These are phyloP conservation scores for Colletotrichum sp. DNA, from an alignment of 2,329 filamentous ascomycete genomes.

Conservation along the genomic window DNA sequence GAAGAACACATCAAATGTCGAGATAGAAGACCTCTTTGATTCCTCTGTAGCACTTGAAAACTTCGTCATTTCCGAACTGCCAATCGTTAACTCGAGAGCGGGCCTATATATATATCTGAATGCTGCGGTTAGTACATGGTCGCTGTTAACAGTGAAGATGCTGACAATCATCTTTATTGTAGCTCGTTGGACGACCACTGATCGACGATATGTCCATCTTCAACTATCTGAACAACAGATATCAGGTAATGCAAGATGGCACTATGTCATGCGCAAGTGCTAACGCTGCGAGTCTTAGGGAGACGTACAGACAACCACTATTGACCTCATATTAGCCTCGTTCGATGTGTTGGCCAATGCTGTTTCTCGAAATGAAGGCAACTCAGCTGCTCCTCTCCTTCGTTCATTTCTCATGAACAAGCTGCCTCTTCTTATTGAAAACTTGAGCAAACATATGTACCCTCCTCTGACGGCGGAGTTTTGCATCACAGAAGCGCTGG, in stretches of 20 bases:
- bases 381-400: slow-evolving; percentile 71
- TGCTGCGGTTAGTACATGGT: slow-evolving; percentile 65
- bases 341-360: slow-evolving; percentile 92
- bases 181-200: slow-evolving; percentile 83
- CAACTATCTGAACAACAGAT: slow-evolving; percentile 83
- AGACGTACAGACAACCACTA: slow-evolving; percentile 76
- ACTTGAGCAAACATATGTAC: slow-evolving; percentile 67
- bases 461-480: slow-evolving; percentile 78
- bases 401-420: slow-evolving; percentile 85
- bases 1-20: slow-evolving; percentile 51
- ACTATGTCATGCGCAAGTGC: neutral
- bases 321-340: slow-evolving; percentile 84
- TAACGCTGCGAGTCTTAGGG: slow-evolving; percentile 51
- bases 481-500: slow-evolving; percentile 73
- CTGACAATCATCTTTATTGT: slow-evolving; percentile 28
- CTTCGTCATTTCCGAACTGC: slow-evolving; percentile 66
- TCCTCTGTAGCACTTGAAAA: slow-evolving; percentile 61
- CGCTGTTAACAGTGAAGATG: neutral
- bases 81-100: slow-evolving; percentile 76
- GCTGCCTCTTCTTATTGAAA: slow-evolving; percentile 58
- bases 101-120: slow-evolving; percentile 88
- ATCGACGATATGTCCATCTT: slow-evolving; percentile 82
- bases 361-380: slow-evolving; percentile 69
- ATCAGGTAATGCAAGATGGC: slow-evolving; percentile 62
- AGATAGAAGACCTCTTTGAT: slow-evolving; percentile 64